phyloP scores from a whole-genome alignment of 805 yeast species.

The Myxozyma neotropica region DNA sequence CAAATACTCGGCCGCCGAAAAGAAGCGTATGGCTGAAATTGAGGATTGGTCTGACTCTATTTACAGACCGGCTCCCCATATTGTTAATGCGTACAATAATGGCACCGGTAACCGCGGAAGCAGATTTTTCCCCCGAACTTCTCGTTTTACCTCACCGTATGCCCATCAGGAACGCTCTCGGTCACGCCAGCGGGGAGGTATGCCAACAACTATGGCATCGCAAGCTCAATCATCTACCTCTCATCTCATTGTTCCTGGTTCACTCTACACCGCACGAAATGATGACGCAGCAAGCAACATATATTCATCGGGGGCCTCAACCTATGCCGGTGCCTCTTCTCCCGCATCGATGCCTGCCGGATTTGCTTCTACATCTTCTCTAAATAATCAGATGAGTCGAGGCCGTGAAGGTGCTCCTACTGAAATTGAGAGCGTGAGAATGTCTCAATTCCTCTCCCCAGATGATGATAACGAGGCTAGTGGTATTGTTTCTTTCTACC shows the following conservation, averaged over 20 bases:
- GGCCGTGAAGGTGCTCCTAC: conserved; percentile 30
- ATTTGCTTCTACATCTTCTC: conserved; percentile 12
- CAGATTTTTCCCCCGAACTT: conserved; percentile 33
- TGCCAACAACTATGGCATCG: conserved; percentile 35
- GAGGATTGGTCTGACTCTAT: conserved; percentile 86
- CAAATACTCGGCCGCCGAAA: conserved; percentile 56
- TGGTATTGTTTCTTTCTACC: conserved; percentile 37
- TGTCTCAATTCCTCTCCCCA: conserved; percentile 16
- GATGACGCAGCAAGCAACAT: conserved; percentile 19
- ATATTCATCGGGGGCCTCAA: conserved; percentile 10
- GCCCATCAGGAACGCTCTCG: conserved; percentile 24
- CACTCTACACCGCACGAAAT: conserved; percentile 20
- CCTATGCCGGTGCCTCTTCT: conserved; percentile 17
- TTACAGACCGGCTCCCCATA: conserved; percentile 53
- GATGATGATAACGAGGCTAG: conserved; percentile 20
- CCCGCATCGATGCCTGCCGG: conserved; percentile 8
- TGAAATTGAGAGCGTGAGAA: conserved; percentile 19
- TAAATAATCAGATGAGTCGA: conserved; percentile 10
- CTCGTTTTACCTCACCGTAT: conserved; percentile 32
- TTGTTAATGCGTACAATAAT: conserved; percentile 29
- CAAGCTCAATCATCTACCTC: conserved; percentile 36
- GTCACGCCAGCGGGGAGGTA: conserved; percentile 20
- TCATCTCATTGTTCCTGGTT: conserved; percentile 34
- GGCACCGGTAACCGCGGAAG: conserved; percentile 24
- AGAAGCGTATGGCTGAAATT: conserved; percentile 63